Evolutionary conservation across 148 eudicot species (phyloP).

Genomic region (Vaccinium corymbosum): DNA sequence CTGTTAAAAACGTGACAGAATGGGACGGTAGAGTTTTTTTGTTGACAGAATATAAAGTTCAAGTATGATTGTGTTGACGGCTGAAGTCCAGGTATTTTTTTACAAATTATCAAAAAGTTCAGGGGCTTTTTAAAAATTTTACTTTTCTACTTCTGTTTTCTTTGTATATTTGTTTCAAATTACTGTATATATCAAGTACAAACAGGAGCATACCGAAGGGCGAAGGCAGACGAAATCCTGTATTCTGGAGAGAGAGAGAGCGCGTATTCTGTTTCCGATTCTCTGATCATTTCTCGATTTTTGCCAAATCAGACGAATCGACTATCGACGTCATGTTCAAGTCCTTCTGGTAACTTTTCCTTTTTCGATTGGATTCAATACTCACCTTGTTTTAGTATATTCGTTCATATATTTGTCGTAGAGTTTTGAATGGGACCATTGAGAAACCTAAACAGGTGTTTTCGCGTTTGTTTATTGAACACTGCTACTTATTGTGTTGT

Average conservation of each 20-base stretch:
- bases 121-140: no score
- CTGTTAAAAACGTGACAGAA: no score
- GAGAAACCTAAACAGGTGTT: background rate
- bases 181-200: background rate
- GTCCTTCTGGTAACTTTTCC: constrained; percentile 14
- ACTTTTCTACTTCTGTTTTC: no score
- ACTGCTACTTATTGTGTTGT: background rate
- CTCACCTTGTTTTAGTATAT: background rate
- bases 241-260: background rate
- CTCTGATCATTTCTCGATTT: background rate
- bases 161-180: no score
- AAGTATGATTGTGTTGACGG: no score
- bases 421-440: background rate
- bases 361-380: background rate
- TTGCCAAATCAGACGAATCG: background rate
- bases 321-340: constrained; percentile 20
- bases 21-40: no score
- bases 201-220: background rate
- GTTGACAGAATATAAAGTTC: no score
- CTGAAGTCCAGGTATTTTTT: no score
- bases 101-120: no score
- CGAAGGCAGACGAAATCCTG: background rate
- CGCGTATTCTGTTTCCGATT: background rate
- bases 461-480: background rate
- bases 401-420: background rate